phyloP scores from a whole-genome alignment of 2,329 filamentous ascomycete species.

The Trichoderma arundinaceum region DNA sequence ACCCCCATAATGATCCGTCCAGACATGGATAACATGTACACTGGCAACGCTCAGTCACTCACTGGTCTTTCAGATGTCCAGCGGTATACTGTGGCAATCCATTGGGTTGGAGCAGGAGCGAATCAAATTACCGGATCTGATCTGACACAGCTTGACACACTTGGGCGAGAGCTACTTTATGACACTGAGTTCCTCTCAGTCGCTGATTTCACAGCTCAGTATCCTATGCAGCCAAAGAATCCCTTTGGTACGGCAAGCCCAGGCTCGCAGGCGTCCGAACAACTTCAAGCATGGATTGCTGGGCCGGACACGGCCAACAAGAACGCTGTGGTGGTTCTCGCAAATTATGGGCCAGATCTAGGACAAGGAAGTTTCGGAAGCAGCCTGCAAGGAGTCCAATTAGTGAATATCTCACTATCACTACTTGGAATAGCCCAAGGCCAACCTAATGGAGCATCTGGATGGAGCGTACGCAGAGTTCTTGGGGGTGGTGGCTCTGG shows the following conservation, averaged over 20 bases:
- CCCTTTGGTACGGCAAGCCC: slow-evolving; percentile 13
- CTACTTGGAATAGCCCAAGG: slow-evolving; percentile 12
- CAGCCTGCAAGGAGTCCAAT: slow-evolving; percentile 7
- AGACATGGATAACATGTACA: slow-evolving; percentile 26
- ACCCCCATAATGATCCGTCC: slow-evolving; percentile 20
- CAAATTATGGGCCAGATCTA: slow-evolving; percentile 16
- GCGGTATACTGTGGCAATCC: slow-evolving; percentile 24
- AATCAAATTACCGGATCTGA: slow-evolving; percentile 19
- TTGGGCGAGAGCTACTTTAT: slow-evolving; percentile 15
- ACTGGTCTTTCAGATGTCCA: slow-evolving; percentile 19
- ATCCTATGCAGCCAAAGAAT: slow-evolving; percentile 22
- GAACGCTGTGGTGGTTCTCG: slow-evolving; percentile 20
- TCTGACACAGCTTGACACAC: slow-evolving; percentile 11
- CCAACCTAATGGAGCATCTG: slow-evolving; percentile 11
- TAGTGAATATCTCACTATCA: slow-evolving; percentile 20
- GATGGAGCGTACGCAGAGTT: slow-evolving; percentile 24
- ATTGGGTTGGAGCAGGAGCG: slow-evolving; percentile 21
- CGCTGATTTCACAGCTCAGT: slow-evolving; percentile 14
- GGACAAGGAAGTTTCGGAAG: slow-evolving; percentile 13
- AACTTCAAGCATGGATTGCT: slow-evolving; percentile 24
- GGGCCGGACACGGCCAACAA: slow-evolving; percentile 9
- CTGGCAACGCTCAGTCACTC: slow-evolving; percentile 9
- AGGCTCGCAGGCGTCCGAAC: slow-evolving; percentile 16
- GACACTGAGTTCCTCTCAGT: slow-evolving; percentile 8
- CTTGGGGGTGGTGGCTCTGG: slow-evolving; percentile 20